Conservation (phyloP, 257 asterid species). For the Anisodus acutangulus region DNA sequence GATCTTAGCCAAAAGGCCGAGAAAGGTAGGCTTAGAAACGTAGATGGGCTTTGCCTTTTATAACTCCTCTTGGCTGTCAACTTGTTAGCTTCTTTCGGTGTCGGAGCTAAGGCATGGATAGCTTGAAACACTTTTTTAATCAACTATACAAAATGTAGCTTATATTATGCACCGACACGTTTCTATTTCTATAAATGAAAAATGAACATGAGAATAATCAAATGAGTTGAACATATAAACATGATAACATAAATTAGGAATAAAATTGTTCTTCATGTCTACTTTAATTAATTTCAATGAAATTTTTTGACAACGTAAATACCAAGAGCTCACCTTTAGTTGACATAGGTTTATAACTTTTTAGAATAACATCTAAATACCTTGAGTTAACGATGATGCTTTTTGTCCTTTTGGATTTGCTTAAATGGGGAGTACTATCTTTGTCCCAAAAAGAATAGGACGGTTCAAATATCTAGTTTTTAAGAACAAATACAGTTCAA, state of each 20-base stretch:
- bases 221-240: neutral
- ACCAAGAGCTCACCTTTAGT: neutral
- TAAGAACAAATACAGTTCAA: neutral
- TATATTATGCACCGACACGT: neutral
- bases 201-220: neutral
- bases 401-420: neutral
- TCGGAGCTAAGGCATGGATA: neutral
- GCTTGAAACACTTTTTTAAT: neutral
- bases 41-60: neutral
- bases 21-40: constrained; percentile 43
- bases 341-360: neutral
- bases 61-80: neutral
- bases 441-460: neutral
- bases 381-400: neutral
- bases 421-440: neutral
- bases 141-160: neutral
- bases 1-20: constrained; percentile 67
- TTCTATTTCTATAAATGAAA: neutral
- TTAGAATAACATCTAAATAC: neutral
- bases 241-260: neutral
- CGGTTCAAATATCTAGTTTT: no score
- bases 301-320: neutral
- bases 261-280: neutral
- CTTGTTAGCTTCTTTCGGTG: neutral
- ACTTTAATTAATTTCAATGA: neutral